Evolutionary conservation across 2,329 filamentous ascomycete genomes (phyloP).

Genomic region (Trichoderma cornu-damae): DNA sequence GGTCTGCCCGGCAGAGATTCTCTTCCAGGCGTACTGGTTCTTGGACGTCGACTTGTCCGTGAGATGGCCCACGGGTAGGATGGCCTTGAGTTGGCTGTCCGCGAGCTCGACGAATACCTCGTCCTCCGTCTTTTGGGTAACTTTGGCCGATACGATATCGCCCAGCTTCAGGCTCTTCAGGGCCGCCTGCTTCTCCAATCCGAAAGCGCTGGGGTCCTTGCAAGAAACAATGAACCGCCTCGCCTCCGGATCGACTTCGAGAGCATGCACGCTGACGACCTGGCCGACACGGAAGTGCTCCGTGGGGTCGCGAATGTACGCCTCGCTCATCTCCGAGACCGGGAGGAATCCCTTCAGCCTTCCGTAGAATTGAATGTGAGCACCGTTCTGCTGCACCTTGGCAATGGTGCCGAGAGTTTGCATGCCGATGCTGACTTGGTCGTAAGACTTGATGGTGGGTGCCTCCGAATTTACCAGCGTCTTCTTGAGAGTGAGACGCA

Average conservation of each 20-base stretch:
- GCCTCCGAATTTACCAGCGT: constrained; percentile 85
- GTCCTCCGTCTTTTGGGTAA: constrained; percentile 74
- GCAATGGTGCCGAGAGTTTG: constrained; percentile 84
- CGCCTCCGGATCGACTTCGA: constrained; percentile 68
- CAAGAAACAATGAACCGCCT: constrained; percentile 81
- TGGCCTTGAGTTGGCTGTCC: constrained; percentile 69
- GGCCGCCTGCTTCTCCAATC: constrained; percentile 67
- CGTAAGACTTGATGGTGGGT: constrained; percentile 70
- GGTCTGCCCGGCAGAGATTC: constrained; percentile 77
- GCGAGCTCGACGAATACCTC: constrained; percentile 72
- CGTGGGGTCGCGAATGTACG: constrained; percentile 81
- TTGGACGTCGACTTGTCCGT: constrained; percentile 80
- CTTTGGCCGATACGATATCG: constrained; percentile 68
- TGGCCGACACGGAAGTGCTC: constrained; percentile 89
- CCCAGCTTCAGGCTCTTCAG: constrained; percentile 71
- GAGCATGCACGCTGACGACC: constrained; percentile 83
- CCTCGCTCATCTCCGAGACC: constrained; percentile 95
- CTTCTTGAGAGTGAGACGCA: constrained; percentile 91
- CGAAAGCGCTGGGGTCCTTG: constrained; percentile 78
- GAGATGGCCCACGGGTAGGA: constrained; percentile 71
- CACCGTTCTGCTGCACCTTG: constrained; percentile 71
- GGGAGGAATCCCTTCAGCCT: constrained; percentile 79
- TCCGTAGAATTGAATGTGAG: constrained; percentile 90
- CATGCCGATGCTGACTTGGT: constrained; percentile 66
- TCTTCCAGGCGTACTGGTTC: constrained; percentile 69